A percentile compares a stretch with the other conserved stretches of the same genome.
Conservation (phyloP, 768 basidiomycete genomes). For the Pleurotus pulmonarius region DNA sequence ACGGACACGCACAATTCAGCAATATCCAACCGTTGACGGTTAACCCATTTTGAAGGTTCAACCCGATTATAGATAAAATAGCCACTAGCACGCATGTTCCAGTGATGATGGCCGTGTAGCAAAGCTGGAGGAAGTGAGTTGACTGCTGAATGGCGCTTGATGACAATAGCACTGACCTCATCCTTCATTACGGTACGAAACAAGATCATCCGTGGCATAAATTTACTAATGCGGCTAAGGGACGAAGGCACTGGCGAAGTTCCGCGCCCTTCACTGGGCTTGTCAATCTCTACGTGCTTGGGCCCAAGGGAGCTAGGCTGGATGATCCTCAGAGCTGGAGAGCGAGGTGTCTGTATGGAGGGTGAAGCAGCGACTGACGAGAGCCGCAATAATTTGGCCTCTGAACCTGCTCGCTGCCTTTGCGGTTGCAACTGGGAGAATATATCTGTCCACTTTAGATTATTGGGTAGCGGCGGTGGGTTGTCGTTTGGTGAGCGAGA, state of each 20-base stretch:
- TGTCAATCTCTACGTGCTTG: background rate
- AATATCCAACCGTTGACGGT: conserved; percentile 49
- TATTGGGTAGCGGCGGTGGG: background rate
- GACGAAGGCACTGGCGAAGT: conserved; percentile 25
- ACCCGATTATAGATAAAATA: conserved; percentile 46
- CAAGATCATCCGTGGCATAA: conserved; percentile 49
- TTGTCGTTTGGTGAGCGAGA: conserved; percentile 1
- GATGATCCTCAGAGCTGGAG: conserved; percentile 15
- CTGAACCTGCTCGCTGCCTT: conserved; percentile 1
- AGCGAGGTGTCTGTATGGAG: conserved; percentile 6
- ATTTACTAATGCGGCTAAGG: conserved; percentile 40
- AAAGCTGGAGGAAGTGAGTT: conserved; percentile 29
- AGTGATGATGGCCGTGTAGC: conserved; percentile 53
- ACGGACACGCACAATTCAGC: conserved; percentile 43
- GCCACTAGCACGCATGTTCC: conserved; percentile 44
- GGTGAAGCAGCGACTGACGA: conserved; percentile 1
- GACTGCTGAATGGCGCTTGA: background rate
- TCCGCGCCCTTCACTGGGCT: conserved; percentile 10
- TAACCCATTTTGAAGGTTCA: conserved; percentile 41
- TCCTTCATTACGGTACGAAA: conserved; percentile 57
- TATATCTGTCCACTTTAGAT: background rate
- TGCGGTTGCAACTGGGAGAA: background rate
- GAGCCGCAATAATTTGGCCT: background rate
- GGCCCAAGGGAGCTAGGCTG: background rate
- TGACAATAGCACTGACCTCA: conserved; percentile 41